Evolutionary conservation across 2,329 filamentous ascomycete species (phyloP).

Genomic region (Nakataea oryzae): DNA sequence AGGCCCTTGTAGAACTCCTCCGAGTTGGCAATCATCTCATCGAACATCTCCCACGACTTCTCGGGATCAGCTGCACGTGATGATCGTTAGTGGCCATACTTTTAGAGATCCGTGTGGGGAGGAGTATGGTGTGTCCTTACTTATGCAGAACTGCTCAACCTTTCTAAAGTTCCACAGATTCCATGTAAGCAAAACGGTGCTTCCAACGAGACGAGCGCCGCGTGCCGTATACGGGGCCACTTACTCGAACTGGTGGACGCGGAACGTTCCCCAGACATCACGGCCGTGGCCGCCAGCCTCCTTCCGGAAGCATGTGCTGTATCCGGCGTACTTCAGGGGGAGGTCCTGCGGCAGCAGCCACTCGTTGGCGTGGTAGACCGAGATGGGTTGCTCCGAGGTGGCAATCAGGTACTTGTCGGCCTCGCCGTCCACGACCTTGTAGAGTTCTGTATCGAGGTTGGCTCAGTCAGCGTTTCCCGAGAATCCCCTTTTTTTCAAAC

Average conservation of each 20-base stretch:
- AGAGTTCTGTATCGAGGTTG: constrained; percentile 49
- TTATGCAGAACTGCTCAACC: constrained; percentile 35
- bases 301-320: constrained; percentile 90
- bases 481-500: no score
- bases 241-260: constrained; percentile 90
- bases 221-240: background rate
- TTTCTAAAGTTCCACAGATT: constrained; percentile 7
- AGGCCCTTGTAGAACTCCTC: constrained; percentile 95
- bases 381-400: constrained; percentile 91
- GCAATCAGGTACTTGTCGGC: constrained; percentile 71
- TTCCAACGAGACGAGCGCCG: constrained; percentile 43
- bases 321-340: constrained; percentile 86
- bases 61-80: constrained; percentile 72
- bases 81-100: constrained; percentile 32
- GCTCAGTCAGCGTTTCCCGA: no score
- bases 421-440: constrained; percentile 86
- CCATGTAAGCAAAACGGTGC: background rate
- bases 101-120: background rate
- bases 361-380: constrained; percentile 83
- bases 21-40: constrained; percentile 81
- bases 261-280: constrained; percentile 93
- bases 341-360: constrained; percentile 81
- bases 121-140: constrained; percentile 6
- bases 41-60: constrained; percentile 86
- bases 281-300: constrained; percentile 80